Conservation (phyloP, 108 stramenopile species). For the Nitzschia sp. region DNA sequence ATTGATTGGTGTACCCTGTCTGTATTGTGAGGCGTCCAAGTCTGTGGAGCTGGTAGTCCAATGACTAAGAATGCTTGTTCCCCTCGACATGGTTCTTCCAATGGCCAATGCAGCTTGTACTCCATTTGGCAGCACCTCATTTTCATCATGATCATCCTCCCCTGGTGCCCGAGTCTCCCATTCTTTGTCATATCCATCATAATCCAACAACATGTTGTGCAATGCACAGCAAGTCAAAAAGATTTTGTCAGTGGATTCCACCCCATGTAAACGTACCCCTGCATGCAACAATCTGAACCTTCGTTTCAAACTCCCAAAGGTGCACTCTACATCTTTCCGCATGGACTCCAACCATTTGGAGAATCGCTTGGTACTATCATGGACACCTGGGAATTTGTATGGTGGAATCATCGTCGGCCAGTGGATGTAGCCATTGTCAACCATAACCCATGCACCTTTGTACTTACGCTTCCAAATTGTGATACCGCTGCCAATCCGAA, state of each 20-base stretch:
- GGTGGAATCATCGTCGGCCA: background rate
- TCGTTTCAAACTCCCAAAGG: constrained; percentile 17
- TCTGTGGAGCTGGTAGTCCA: too few species aligned
- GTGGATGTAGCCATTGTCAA: background rate
- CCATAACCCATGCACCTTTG: background rate
- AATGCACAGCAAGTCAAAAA: constrained; percentile 30
- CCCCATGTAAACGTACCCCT: constrained; percentile 16
- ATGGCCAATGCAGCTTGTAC: too few species aligned
- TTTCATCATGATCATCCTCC: background rate
- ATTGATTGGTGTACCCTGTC: background rate
- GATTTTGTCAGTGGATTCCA: constrained; percentile 15
- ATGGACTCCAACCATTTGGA: constrained; percentile 14
- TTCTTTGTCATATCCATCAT: constrained; percentile 7
- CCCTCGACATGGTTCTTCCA: too few species aligned
- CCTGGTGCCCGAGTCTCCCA: background rate
- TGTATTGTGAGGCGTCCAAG: background rate
- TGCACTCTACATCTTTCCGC: constrained; percentile 29
- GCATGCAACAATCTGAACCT: background rate
- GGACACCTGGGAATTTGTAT: background rate
- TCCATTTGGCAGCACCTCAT: too few species aligned
- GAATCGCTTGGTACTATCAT: background rate
- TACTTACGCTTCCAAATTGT: background rate
- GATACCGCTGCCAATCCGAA: too few species aligned
- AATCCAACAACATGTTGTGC: constrained; percentile 9
- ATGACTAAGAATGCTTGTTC: too few species aligned